phyloP scores from a whole-genome alignment of 257 asterid species.

The Parsonsia alboflavescens region DNA sequence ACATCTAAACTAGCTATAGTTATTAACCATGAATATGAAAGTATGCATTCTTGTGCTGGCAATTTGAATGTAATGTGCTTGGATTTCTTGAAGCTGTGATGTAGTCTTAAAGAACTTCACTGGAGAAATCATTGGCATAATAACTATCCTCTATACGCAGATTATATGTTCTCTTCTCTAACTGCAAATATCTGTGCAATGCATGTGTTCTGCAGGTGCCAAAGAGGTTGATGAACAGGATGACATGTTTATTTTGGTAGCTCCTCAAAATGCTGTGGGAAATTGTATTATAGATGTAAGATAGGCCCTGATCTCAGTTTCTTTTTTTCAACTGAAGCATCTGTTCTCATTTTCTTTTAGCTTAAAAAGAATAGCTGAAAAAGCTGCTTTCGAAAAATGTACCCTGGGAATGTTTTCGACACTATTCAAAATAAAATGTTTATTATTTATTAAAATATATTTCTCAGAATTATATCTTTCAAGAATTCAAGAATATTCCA shows the following conservation, averaged over 20 bases:
- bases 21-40: neutral
- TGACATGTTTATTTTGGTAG: constrained; percentile 83
- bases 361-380: too few species aligned
- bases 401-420: too few species aligned
- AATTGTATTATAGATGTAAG: constrained; percentile 89
- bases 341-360: too few species aligned
- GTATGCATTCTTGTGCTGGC: neutral
- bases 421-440: too few species aligned
- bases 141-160: neutral
- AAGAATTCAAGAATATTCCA: too few species aligned
- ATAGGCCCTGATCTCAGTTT: neutral
- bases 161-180: neutral
- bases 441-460: too few species aligned
- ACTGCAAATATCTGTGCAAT: neutral
- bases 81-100: constrained; percentile 1
- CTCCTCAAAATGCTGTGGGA: constrained; percentile 98
- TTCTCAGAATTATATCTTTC: too few species aligned
- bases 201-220: constrained; percentile 49
- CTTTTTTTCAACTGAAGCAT: too few species aligned
- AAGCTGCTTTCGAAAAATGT: too few species aligned
- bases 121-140: neutral
- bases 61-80: neutral
- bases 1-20: neutral
- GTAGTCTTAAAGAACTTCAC: neutral
- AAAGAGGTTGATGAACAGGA: constrained; percentile 83